Evolutionary conservation across 495 filamentous ascomycete genomes (phyloP).

Genomic region (Aspergillus nidulans): DNA sequence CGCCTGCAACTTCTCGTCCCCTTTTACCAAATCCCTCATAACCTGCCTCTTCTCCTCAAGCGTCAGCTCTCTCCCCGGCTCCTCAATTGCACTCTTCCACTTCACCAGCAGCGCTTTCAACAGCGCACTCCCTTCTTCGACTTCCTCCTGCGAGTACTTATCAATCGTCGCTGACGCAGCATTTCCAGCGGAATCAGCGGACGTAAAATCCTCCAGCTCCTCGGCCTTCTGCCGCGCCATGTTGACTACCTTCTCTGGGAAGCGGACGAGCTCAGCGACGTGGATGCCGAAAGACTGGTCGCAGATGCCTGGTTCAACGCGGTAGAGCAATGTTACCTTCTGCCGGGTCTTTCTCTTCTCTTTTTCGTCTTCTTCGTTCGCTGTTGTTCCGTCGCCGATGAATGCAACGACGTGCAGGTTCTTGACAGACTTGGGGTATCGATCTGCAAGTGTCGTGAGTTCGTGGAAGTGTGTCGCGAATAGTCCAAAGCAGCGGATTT

Average conservation of each 20-base stretch:
- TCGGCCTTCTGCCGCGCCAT: conserved; percentile 99
- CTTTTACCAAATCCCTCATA: conserved; percentile 74
- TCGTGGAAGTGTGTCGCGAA: conserved; percentile 99
- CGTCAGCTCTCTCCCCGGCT: conserved; percentile 51
- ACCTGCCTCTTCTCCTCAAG: conserved; percentile 72
- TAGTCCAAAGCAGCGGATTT: conserved; percentile 87
- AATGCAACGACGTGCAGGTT: conserved; percentile 97
- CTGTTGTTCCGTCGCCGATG: conserved; percentile 58
- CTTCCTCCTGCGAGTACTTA: conserved; percentile 73
- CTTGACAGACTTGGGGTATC: conserved; percentile 72
- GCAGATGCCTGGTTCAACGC: conserved; percentile 90
- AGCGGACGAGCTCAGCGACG: conserved; percentile 95
- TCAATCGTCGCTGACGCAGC: conserved; percentile 36
- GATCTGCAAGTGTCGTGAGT: conserved; percentile 81
- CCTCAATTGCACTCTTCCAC: conserved; percentile 84
- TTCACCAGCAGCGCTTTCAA: conserved; percentile 79
- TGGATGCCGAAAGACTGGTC: conserved; percentile 98
- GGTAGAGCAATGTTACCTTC: conserved; percentile 89
- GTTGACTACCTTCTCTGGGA: conserved; percentile 93
- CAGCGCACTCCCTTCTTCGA: conserved; percentile 82
- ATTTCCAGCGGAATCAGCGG: conserved; percentile 56
- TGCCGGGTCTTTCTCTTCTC: conserved; percentile 60
- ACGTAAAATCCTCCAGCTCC: conserved; percentile 91
- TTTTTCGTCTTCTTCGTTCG: conserved; percentile 10
- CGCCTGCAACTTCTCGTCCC: conserved; percentile 62